Evolutionary conservation across 1,284 basidiomycete species (phyloP), one percentile per base, ranked within the genome.

Genomic region (Puccinia novopanici): DNA sequence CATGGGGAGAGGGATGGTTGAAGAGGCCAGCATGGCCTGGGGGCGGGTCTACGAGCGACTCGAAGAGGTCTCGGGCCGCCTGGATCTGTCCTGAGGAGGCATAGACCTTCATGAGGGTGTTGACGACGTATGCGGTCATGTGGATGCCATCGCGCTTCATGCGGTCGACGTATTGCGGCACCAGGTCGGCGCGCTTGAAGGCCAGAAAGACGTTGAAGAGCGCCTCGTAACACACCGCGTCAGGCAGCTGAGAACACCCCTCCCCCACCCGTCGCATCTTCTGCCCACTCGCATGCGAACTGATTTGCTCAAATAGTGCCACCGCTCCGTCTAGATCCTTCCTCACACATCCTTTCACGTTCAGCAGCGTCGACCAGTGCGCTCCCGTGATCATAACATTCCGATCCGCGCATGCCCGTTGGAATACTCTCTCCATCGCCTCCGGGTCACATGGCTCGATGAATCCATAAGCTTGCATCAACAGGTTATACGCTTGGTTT

Each of bases 111-210:
- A 99, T 98, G 83, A 98, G 87, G 82, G 93, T 88, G 86, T 99
- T 99, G 63, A 92, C 92, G 82, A 98, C 93, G 86, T 99, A 99
- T 0, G 97, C 96, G 0, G 96, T 99, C 89, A 94, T 91, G 83
- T 92, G 91, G 10, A 95, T 89, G 45, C 91, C 90, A 2, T 89
- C 88, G 0, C 86, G 84, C 55, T 87, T 86, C 88, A 99, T 91
- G 81, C 90, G 89, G 34, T 87, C 85, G 54, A 92, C 86, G 85
- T 93, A 94, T 24, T 87, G 83, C 0, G 91, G 90, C 45, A 96
- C 89, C 74, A 97, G 89, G 83, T 95, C 94, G 75, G 91, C 88
- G 15, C 92, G 91, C 54, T 91, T 91, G 84, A 92, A 90, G 10
- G 90, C 91, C 65, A 94, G 91, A 76, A 97, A 88, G 22, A 93